A percentile compares a stretch with the other conserved stretches of the same genome.
Evolutionary conservation across 495 filamentous ascomycete genomes (phyloP).

Genomic region (Daldinia grandis): DNA sequence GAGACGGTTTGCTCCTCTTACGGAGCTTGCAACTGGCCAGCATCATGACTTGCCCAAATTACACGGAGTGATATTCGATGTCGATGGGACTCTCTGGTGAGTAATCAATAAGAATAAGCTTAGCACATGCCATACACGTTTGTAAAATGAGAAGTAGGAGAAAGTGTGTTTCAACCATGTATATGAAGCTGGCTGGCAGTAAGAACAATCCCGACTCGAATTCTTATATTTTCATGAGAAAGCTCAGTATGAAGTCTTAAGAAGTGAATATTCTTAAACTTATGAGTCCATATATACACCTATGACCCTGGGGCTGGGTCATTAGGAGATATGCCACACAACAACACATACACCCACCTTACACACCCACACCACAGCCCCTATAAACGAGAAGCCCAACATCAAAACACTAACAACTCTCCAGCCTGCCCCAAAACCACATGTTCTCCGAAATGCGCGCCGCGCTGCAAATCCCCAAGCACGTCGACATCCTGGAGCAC

Average conservation of each 20-base stretch:
- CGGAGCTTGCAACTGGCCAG: slow-evolving; percentile 25
- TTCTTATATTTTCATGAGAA: background rate
- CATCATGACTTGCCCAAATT: slow-evolving; percentile 62
- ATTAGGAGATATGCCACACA: background rate
- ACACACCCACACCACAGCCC: background rate
- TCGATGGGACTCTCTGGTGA: slow-evolving; percentile 93
- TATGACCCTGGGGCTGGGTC: background rate
- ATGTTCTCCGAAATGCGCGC: slow-evolving; percentile 91
- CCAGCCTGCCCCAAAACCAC: slow-evolving; percentile 87
- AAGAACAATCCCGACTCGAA: background rate
- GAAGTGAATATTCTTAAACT: background rate
- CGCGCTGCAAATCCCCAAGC: slow-evolving; percentile 68
- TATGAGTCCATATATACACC: background rate
- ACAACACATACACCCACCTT: background rate
- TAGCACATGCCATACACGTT: background rate
- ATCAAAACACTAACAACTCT: slow-evolving; percentile 14
- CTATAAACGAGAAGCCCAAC: background rate
- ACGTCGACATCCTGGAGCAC: slow-evolving; percentile 86
- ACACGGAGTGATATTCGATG: slow-evolving; percentile 90
- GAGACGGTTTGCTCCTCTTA: slow-evolving; percentile 62
- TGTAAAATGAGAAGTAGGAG: background rate
- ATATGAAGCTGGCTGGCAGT: background rate
- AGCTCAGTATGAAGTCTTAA: background rate
- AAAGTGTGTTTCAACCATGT: background rate
- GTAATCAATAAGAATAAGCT: slow-evolving; percentile 33